These are phyloP conservation scores for Hypoxylon rickii DNA, from an alignment of 495 filamentous ascomycete genomes.

Conservation along the genomic window DNA sequence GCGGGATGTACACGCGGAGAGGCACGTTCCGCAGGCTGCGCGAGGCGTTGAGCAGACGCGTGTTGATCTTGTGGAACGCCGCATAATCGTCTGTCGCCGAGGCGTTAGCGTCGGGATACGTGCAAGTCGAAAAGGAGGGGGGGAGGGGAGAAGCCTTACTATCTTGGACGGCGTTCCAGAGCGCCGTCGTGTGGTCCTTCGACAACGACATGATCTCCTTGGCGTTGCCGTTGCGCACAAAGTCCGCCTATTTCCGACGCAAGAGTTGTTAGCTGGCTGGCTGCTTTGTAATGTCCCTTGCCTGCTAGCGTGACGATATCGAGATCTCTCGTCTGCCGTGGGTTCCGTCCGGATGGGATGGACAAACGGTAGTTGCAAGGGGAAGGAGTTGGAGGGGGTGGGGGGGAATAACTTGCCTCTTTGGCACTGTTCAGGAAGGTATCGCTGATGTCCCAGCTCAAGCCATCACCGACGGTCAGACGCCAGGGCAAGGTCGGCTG, in stretches of 20 bases:
- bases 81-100: conserved; percentile 66
- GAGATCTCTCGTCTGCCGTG: too few relatives aligned
- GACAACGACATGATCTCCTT: conserved; percentile 91
- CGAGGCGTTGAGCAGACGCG: conserved; percentile 75
- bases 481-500: conserved; percentile 72
- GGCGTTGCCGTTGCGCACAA: conserved; percentile 85
- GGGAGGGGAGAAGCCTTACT: conserved; percentile 55
- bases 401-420: conserved; percentile 56
- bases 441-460: conserved; percentile 78
- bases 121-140: background rate
- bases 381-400: conserved; percentile 8
- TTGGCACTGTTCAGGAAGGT: conserved; percentile 94
- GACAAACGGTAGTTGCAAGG: background rate
- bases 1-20: conserved; percentile 84
- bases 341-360: too few relatives aligned
- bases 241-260: conserved; percentile 67
- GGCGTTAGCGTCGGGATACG: background rate
- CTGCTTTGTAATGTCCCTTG: background rate
- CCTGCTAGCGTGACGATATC: background rate
- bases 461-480: conserved; percentile 61
- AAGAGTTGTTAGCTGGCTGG: conserved; percentile 3
- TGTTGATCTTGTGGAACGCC: conserved; percentile 73
- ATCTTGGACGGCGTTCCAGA: conserved; percentile 85
- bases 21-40: conserved; percentile 81
- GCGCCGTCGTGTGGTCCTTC: conserved; percentile 80